Conservation (phyloP, 306 rosid genomes). For the Cucurbita argyrosperma region DNA sequence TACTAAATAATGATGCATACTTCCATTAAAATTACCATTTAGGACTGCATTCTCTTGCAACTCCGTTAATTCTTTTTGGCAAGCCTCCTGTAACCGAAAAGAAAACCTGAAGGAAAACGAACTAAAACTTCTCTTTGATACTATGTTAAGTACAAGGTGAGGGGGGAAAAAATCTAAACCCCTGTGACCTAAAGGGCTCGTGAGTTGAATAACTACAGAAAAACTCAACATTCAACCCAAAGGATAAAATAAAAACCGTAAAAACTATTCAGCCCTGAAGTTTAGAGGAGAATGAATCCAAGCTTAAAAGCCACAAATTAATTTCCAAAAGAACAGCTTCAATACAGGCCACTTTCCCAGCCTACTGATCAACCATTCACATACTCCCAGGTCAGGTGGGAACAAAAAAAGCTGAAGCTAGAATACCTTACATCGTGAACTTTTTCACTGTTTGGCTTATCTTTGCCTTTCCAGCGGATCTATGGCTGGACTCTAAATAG, state of each 20-base stretch:
- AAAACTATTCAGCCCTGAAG: not conserved
- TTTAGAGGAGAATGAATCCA: not conserved
- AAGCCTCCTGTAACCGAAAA: too few species aligned
- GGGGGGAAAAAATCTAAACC: too few species aligned
- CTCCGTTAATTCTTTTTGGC: too few species aligned
- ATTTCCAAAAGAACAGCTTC: not conserved
- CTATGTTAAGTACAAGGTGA: too few species aligned
- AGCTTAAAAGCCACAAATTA: not conserved
- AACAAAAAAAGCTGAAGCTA: too few species aligned
- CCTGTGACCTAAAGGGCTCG: too few species aligned
- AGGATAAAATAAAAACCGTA: not conserved
- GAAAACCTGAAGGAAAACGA: too few species aligned
- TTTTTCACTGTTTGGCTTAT: not conserved
- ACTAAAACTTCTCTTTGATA: too few species aligned
- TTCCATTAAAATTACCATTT: too few species aligned
- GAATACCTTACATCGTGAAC: not conserved
- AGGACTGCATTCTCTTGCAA: too few species aligned
- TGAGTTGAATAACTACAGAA: not conserved
- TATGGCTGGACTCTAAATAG: not conserved
- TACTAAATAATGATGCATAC: too few species aligned
- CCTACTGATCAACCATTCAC: not conserved
- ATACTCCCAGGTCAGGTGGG: not conserved
- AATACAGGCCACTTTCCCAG: not conserved
- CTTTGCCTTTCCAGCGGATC: not conserved
- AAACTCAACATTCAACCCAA: not conserved